Conservation (phyloP, 225 moss, liverwort and hornwort species). For the Pseudisothecium myosuroides region DNA sequence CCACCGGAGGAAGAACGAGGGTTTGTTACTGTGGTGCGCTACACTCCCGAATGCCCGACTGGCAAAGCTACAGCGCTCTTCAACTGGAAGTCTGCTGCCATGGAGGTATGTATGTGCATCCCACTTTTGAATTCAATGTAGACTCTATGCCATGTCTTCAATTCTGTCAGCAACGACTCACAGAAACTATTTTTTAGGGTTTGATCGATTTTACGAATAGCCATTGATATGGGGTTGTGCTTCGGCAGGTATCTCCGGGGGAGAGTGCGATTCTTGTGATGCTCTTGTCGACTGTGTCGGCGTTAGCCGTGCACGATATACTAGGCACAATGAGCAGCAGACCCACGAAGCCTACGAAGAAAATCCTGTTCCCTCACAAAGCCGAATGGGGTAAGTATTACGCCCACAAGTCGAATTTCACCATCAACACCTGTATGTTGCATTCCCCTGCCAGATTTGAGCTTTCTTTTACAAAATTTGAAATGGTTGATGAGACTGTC, state of each 20-base stretch:
- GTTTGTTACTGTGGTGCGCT: constrained; percentile 32
- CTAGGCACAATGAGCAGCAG: constrained; percentile 20
- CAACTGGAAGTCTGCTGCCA: constrained; percentile 40
- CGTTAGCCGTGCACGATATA: constrained; percentile 24
- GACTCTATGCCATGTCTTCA: too few species aligned
- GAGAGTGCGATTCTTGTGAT: constrained; percentile 23
- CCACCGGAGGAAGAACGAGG: constrained; percentile 13
- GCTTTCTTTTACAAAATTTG: background rate
- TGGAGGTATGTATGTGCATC: constrained; percentile 1
- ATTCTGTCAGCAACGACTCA: background rate
- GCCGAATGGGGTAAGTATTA: constrained; percentile 20
- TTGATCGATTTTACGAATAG: background rate
- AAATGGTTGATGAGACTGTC: background rate
- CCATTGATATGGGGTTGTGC: background rate
- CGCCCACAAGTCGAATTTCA: background rate
- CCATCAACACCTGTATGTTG: background rate
- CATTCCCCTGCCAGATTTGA: background rate
- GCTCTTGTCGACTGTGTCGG: constrained; percentile 21
- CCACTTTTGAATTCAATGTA: background rate
- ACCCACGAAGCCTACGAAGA: constrained; percentile 15
- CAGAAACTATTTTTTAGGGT: background rate
- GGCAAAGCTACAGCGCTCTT: constrained; percentile 50
- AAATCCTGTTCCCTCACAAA: background rate
- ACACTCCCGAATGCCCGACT: constrained; percentile 16
- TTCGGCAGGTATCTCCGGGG: constrained; percentile 12